These are phyloP conservation scores for Aspergillus tubingensis DNA, from an alignment of 2,329 filamentous ascomycete genomes.

Conservation along the genomic window DNA sequence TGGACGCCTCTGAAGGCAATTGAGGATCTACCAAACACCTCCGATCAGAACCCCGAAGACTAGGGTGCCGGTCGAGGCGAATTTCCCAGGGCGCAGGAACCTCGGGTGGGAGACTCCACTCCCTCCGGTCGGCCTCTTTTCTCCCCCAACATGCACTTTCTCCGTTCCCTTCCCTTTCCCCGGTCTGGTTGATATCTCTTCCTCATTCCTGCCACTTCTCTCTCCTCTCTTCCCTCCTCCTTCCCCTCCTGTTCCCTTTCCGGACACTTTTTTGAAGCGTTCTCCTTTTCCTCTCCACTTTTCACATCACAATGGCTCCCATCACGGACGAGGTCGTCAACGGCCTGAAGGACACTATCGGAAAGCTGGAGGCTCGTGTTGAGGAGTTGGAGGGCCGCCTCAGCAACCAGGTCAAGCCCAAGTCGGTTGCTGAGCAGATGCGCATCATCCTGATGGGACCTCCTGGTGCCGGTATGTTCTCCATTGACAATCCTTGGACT, in stretches of 20 bases:
- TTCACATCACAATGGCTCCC: constrained; percentile 71
- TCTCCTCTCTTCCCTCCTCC: constrained; percentile 18
- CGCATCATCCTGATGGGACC: constrained; percentile 98
- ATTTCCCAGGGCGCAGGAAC: constrained; percentile 35
- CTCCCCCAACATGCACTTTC: constrained; percentile 23
- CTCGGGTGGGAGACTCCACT: constrained; percentile 27
- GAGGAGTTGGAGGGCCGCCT: constrained; percentile 79
- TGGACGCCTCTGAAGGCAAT: not conserved
- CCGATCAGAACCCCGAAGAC: too few species aligned
- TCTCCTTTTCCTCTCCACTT: constrained; percentile 7
- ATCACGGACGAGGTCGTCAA: constrained; percentile 78
- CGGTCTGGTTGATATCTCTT: constrained; percentile 24
- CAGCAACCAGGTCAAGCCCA: constrained; percentile 49
- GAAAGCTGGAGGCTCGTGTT: constrained; percentile 81
- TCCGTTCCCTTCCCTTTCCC: constrained; percentile 31
- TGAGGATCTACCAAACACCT: not conserved
- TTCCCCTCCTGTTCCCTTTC: constrained; percentile 18
- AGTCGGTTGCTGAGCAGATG: constrained; percentile 64
- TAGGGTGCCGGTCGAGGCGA: constrained; percentile 4
- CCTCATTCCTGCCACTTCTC: constrained; percentile 18
- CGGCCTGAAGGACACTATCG: constrained; percentile 80
- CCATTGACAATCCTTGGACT: not conserved
- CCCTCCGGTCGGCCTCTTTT: constrained; percentile 22
- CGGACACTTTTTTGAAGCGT: constrained; percentile 18
- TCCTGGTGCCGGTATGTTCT: constrained; percentile 79